Evolutionary conservation across 371 early-diverging fungal genomes (phyloP).

Genomic region (Batkoa obscura): DNA sequence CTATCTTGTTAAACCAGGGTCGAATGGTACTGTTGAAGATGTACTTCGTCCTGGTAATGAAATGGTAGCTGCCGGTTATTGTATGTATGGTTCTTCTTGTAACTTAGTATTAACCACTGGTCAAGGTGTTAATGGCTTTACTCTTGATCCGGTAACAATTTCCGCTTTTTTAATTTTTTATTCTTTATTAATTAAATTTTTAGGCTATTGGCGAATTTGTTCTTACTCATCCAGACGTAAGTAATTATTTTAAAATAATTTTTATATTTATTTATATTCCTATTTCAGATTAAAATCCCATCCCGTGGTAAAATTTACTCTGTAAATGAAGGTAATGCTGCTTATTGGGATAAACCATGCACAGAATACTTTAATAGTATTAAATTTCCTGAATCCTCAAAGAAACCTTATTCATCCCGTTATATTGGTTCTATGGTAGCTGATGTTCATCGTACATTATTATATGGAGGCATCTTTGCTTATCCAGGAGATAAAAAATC

Average conservation of each 20-base stretch:
- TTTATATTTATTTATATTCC: neutral
- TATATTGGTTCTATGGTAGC: conserved; percentile 98
- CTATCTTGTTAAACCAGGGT: conserved; percentile 44
- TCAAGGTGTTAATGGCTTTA: conserved; percentile 84
- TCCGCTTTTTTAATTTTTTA: neutral
- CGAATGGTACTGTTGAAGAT: conserved; percentile 23
- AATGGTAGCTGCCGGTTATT: conserved; percentile 89
- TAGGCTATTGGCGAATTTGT: conserved; percentile 87
- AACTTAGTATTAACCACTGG: conserved; percentile 68
- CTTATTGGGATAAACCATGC: conserved; percentile 75
- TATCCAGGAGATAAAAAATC: conserved; percentile 74
- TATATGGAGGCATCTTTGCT: conserved; percentile 84
- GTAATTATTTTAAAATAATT: neutral
- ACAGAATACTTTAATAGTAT: conserved; percentile 73
- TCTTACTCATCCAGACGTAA: conserved; percentile 54
- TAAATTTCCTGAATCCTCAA: conserved; percentile 53
- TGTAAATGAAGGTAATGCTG: conserved; percentile 92
- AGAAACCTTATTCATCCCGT: conserved; percentile 84
- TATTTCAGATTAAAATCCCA: conserved; percentile 42
- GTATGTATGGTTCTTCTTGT: conserved; percentile 89
- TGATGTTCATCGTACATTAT: conserved; percentile 92
- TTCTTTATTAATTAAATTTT: neutral
- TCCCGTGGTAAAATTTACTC: conserved; percentile 92
- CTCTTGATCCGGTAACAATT: conserved; percentile 64
- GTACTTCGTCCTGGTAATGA: conserved; percentile 81